phyloP scores from a whole-genome alignment of 805 yeast species.

The Candida silvicultrix region DNA sequence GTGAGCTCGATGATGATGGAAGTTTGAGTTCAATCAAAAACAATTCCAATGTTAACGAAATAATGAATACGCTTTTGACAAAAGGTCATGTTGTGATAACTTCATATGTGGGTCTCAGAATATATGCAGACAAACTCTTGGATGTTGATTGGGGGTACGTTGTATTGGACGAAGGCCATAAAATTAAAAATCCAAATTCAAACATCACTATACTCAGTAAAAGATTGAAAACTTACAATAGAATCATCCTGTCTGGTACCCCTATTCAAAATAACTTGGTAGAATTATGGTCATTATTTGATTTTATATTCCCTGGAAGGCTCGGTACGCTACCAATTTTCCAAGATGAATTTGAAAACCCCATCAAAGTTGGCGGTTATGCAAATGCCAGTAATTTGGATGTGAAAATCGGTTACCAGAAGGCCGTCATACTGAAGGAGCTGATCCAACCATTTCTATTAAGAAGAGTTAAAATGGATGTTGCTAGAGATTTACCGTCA shows the following conservation, averaged over 20 bases:
- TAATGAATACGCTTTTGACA: slow-evolving; percentile 51
- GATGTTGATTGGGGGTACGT: slow-evolving; percentile 83
- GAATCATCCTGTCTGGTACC: slow-evolving; percentile 89
- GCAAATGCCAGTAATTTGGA: slow-evolving; percentile 95
- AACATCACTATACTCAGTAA: slow-evolving; percentile 83
- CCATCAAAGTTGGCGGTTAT: slow-evolving; percentile 96
- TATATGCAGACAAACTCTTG: slow-evolving; percentile 58
- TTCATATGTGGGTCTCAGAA: slow-evolving; percentile 80
- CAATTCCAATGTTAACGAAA: slow-evolving; percentile 35
- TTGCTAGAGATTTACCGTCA: slow-evolving; percentile 89
- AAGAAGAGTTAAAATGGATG: slow-evolving; percentile 86
- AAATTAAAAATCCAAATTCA: slow-evolving; percentile 90
- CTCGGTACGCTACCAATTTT: slow-evolving; percentile 93
- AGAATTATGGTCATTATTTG: slow-evolving; percentile 93
- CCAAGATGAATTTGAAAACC: slow-evolving; percentile 85
- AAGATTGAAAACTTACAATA: slow-evolving; percentile 73
- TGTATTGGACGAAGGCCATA: slow-evolving; percentile 94
- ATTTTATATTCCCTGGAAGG: slow-evolving; percentile 91
- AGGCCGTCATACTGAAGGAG: slow-evolving; percentile 88
- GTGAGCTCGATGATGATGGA: slow-evolving; percentile 26
- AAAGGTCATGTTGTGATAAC: slow-evolving; percentile 85
- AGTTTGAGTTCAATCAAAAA: slow-evolving; percentile 21
- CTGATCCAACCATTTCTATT: slow-evolving; percentile 84
- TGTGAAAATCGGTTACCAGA: slow-evolving; percentile 92
- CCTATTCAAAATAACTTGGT: slow-evolving; percentile 92